Evolutionary conservation across 2,329 filamentous ascomycete genomes (phyloP).

Genomic region (Coniochaeta ligniaria): DNA sequence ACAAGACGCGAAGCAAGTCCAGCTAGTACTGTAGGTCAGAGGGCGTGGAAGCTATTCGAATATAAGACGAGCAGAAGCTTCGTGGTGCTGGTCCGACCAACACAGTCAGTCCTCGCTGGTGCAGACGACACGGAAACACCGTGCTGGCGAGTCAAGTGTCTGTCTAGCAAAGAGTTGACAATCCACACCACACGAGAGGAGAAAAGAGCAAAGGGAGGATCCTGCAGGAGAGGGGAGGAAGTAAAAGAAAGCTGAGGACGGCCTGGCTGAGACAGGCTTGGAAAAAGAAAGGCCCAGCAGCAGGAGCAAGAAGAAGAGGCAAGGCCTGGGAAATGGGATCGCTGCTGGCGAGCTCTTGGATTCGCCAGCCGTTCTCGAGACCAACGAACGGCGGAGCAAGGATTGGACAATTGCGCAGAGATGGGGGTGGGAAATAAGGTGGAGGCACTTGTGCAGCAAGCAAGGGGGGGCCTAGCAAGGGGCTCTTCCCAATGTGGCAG

Average conservation of each 20-base stretch:
- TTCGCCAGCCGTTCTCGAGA: neutral
- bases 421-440: conserved; percentile 2
- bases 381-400: neutral
- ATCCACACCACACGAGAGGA: neutral
- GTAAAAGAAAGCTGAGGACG: neutral
- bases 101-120: neutral
- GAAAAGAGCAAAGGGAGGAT: neutral
- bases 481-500: neutral
- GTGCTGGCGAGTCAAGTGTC: neutral
- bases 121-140: neutral
- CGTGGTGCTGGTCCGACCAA: neutral
- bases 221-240: neutral
- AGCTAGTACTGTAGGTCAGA: neutral
- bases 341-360: neutral
- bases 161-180: neutral
- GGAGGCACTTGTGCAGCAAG: neutral
- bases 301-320: neutral
- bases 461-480: neutral
- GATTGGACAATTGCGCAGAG: conserved; percentile 1
- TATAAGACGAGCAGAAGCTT: neutral
- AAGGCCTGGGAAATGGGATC: conserved; percentile 2
- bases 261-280: neutral
- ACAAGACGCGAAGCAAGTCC: neutral
- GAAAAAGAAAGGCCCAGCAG: neutral
- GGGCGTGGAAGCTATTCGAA: neutral